phyloP scores from a whole-genome alignment of 139 green algal species.

The Asterochloris sp. region DNA sequence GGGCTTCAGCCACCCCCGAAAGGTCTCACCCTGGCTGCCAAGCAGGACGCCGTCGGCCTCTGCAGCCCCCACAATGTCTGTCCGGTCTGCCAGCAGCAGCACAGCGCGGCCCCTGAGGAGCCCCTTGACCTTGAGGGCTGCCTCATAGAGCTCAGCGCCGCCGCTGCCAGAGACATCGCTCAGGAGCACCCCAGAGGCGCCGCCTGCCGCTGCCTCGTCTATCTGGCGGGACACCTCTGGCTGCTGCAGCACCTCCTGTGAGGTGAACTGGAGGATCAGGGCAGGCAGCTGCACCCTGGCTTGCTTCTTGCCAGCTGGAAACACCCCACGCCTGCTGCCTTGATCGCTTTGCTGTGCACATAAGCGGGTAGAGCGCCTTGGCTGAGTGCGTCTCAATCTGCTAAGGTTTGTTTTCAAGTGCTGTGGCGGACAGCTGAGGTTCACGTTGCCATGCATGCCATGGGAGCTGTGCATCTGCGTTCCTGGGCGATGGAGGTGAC shows the following conservation, averaged over 20 bases:
- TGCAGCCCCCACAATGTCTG: constrained; percentile 83
- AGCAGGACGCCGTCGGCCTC: constrained; percentile 86
- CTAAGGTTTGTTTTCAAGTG: too few species aligned
- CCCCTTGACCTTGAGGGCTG: constrained; percentile 63
- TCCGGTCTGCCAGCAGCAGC: constrained; percentile 81
- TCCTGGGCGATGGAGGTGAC: too few species aligned
- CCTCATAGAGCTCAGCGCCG: constrained; percentile 72
- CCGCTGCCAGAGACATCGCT: constrained; percentile 22
- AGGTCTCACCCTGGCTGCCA: constrained; percentile 42
- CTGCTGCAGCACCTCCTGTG: constrained; percentile 32
- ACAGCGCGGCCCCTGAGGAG: constrained; percentile 66
- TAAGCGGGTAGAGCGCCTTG: too few species aligned
- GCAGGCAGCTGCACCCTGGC: constrained; percentile 66
- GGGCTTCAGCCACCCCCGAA: not conserved
- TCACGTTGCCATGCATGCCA: too few species aligned
- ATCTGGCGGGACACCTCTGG: constrained; percentile 2
- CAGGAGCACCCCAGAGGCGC: constrained; percentile 67
- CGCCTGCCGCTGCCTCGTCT: constrained; percentile 42
- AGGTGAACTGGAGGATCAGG: constrained; percentile 49
- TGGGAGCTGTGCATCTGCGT: too few species aligned
- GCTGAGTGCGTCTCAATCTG: too few species aligned
- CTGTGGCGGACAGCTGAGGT: too few species aligned
- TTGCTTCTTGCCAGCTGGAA: constrained; percentile 56
- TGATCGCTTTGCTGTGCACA: not conserved
- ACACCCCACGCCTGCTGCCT: not conserved